Evolutionary conservation across 495 filamentous ascomycete species (phyloP), one percentile per base, ranked within the genome.

Genomic region (Xylaria palmicola): DNA sequence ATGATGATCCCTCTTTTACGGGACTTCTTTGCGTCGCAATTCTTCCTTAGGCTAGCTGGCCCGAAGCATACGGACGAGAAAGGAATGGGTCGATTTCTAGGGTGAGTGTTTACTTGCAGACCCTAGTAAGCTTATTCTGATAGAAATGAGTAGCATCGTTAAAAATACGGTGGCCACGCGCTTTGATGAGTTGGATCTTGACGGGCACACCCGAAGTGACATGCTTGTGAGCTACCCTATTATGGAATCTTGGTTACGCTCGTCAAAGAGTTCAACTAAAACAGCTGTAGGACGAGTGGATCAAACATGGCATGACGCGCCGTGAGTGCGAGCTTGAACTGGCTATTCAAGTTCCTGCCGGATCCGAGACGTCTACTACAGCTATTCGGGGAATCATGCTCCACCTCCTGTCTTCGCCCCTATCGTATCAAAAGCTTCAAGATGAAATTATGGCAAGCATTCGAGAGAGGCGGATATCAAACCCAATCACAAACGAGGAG

Each of bases 311-410:
- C 0, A 37, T 77, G 29, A 65, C 56, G 1, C 66, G 66, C 24
- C 62, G 56, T 47, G 60, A 77, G 59, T 70, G 64, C 62, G 68
- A 75, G 53, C 22, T 67, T 75, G 58, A 82, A 37, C 30, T 65
- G 20, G 56, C 52, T 9, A 20, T 68, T 15, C 57, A 75, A 17
- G 68, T 81, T 20, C 75, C 86, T 6, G 85, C 86, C 0, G 85
- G 84, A 15, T 78, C 82, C 15, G 86, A 89, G 62, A 87, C 85
- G 9, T 83, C 83, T 0, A 81, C 81, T 0, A 85, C 85, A 0
- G 77, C 82, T 8, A 81, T 88, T 64, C 76, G 82, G 62, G 79
- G 74, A 2, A 70, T 85, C 44, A 74, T 88, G 56, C 68, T 78
- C 29, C 80, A 82, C 58, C 63, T 87, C 15, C 62, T 86, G 6